Evolutionary conservation across 1,284 basidiomycete species (phyloP).

Genomic region (Lentinus polychrous): DNA sequence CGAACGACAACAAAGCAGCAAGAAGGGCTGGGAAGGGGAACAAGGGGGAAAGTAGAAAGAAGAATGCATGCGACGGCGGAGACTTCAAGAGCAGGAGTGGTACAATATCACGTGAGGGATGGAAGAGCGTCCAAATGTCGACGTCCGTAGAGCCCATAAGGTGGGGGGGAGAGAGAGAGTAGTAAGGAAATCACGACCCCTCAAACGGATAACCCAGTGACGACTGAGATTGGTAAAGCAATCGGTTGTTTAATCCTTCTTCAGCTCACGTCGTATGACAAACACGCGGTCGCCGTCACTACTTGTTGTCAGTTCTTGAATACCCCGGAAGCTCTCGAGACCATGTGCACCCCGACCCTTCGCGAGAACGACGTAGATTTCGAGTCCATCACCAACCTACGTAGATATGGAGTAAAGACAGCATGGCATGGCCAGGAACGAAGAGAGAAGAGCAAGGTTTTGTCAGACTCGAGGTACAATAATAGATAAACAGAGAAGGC

Average conservation of each 20-base stretch:
- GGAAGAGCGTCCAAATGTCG: too few relatives aligned
- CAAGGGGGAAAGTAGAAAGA: too few relatives aligned
- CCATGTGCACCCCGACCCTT: constrained; percentile 59
- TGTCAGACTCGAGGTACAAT: neutral
- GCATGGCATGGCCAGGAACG: constrained; percentile 13
- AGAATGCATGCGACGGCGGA: too few relatives aligned
- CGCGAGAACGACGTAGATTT: constrained; percentile 82
- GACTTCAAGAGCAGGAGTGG: too few relatives aligned
- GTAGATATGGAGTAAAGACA: constrained; percentile 12
- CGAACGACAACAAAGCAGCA: neutral
- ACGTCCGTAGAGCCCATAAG: too few relatives aligned
- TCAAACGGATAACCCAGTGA: neutral
- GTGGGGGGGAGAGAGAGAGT: neutral
- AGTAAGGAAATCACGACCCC: neutral
- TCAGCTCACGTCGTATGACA: constrained; percentile 65
- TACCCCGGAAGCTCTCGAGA: constrained; percentile 48
- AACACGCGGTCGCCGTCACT: constrained; percentile 68
- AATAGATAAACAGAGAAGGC: neutral
- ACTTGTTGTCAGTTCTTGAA: constrained; percentile 54
- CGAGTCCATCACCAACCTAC: constrained; percentile 88
- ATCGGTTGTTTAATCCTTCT: constrained; percentile 55
- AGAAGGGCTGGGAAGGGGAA: neutral
- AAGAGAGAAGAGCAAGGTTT: neutral
- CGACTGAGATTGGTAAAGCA: neutral
- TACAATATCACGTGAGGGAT: neutral